phyloP scores from a whole-genome alignment of 805 yeast species.

The Cyberlindnera maclurae region DNA sequence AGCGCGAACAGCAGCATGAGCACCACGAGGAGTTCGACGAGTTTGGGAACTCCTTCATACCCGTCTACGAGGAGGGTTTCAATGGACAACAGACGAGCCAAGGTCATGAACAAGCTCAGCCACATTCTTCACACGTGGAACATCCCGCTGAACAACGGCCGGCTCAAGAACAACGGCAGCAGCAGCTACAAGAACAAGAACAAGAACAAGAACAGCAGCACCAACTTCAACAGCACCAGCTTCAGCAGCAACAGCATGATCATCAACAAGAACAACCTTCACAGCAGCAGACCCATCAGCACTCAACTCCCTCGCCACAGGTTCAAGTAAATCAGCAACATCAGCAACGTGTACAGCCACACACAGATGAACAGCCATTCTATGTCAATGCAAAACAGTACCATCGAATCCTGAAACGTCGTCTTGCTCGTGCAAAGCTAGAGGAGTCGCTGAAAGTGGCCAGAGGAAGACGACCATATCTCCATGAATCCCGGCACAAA shows the following conservation, averaged over 20 bases:
- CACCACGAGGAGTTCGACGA: slow-evolving; percentile 7
- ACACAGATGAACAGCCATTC: slow-evolving; percentile 75
- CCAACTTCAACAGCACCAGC: slow-evolving; percentile 5
- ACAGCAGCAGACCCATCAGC: neutral
- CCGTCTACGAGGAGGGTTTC: slow-evolving; percentile 5
- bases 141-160: slow-evolving; percentile 9
- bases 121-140: neutral
- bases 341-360: neutral
- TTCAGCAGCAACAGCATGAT: slow-evolving; percentile 4
- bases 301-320: neutral
- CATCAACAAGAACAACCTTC: neutral
- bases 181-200: slow-evolving; percentile 2
- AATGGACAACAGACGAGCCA: slow-evolving; percentile 4
- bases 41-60: slow-evolving; percentile 15
- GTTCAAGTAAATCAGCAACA: neutral
- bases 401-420: slow-evolving; percentile 85
- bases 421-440: slow-evolving; percentile 87
- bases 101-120: slow-evolving; percentile 1
- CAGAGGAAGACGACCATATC: slow-evolving; percentile 84
- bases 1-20: slow-evolving; percentile 1
- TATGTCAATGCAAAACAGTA: slow-evolving; percentile 98
- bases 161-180: slow-evolving; percentile 8
- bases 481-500: slow-evolving; percentile 95
- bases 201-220: slow-evolving; percentile 5
- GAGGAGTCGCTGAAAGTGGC: slow-evolving; percentile 86